These are phyloP conservation scores for Solanum sejunctum DNA, from an alignment of 257 asterid species.

Conservation along the genomic window DNA sequence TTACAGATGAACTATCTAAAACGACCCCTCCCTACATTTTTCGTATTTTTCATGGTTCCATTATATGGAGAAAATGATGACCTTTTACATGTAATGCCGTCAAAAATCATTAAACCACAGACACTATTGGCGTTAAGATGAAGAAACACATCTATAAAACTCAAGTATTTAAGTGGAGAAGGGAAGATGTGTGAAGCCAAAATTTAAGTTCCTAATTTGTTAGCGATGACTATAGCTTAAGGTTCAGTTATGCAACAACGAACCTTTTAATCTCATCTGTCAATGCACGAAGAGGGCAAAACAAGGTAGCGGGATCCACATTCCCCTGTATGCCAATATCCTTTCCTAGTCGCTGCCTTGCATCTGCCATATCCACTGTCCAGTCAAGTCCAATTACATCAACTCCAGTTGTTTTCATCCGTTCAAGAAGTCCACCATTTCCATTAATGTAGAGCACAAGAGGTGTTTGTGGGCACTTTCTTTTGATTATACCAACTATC, in stretches of 20 bases:
- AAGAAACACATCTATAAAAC: background rate
- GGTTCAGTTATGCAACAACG: background rate
- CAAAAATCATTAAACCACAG: background rate
- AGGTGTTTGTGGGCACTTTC: slow-evolving; percentile 73
- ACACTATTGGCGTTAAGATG: background rate
- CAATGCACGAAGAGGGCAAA: slow-evolving; percentile 73
- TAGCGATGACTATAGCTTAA: background rate
- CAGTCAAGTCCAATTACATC: slow-evolving; percentile 97
- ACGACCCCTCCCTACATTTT: background rate
- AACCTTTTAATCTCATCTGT: slow-evolving; percentile 66
- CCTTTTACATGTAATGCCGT: background rate
- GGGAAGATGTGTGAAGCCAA: background rate
- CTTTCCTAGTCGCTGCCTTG: slow-evolving; percentile 34
- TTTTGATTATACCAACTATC: slow-evolving; percentile 61
- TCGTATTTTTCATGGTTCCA: background rate
- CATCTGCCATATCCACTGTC: slow-evolving; percentile 94
- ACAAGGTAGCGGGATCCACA: slow-evolving; percentile 78
- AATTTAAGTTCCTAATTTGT: background rate
- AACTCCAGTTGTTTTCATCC: slow-evolving; percentile 86
- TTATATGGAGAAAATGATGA: background rate
- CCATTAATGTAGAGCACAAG: slow-evolving; percentile 90
- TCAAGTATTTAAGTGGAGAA: background rate
- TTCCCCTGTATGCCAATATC: slow-evolving; percentile 80
- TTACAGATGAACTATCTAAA: background rate
- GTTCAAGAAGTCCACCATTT: slow-evolving; percentile 86